Evolutionary conservation across 1,284 basidiomycete genomes (phyloP).

Genomic region (Naganishia sp.): DNA sequence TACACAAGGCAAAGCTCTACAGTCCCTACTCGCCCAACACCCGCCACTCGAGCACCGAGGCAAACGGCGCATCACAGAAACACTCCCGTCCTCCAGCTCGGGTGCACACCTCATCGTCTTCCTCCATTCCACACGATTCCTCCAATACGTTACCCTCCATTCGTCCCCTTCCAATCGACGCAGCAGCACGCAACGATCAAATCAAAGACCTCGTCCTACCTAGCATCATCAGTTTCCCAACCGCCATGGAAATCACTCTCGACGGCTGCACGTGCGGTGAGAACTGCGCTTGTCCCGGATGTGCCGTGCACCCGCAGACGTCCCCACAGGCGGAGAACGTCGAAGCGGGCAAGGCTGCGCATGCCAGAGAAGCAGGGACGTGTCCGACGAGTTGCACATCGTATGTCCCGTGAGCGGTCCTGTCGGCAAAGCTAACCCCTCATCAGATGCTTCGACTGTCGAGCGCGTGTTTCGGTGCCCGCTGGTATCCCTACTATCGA

Average conservation of each 20-base stretch:
- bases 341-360: background rate
- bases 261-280: conserved; percentile 53
- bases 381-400: conserved; percentile 36
- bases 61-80: background rate
- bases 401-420: conserved; percentile 14
- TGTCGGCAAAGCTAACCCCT: background rate
- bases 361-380: conserved; percentile 12
- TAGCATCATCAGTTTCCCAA: conserved; percentile 37
- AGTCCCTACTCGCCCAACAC: conserved; percentile 44
- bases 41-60: background rate
- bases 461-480: conserved; percentile 47
- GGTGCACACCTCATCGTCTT: conserved; percentile 6
- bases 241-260: conserved; percentile 47
- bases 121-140: background rate
- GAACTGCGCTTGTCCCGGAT: conserved; percentile 52
- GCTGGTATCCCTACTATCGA: conserved; percentile 50
- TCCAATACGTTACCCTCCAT: conserved; percentile 21
- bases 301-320: conserved; percentile 46
- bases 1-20: conserved; percentile 54
- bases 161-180: background rate
- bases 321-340: background rate
- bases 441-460: conserved; percentile 43
- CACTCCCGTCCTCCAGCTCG: background rate
- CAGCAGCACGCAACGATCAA: background rate
- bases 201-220: conserved; percentile 18